Conservation (phyloP, 768 basidiomycete genomes). For the Lactifluus piperatus region DNA sequence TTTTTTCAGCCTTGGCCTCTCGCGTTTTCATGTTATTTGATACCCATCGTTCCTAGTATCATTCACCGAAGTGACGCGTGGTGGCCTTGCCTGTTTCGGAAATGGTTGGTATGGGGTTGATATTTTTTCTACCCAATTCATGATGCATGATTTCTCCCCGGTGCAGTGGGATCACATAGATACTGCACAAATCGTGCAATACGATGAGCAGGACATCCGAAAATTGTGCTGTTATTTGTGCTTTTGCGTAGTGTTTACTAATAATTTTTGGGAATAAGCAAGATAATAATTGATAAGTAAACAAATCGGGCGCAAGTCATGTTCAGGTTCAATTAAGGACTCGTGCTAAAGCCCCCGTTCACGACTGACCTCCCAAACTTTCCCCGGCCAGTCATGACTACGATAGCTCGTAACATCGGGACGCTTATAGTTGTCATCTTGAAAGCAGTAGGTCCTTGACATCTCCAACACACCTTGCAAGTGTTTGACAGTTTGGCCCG, state of each 20-base stretch:
- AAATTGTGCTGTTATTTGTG: no score
- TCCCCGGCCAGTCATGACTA: constrained; percentile 3
- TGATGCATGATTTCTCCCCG: no score
- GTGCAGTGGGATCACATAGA: no score
- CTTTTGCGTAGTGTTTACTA: neutral
- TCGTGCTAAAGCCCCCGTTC: neutral
- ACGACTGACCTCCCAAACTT: neutral
- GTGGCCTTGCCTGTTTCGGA: no score
- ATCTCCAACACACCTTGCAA: neutral
- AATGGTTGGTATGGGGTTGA: no score
- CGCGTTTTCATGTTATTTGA: constrained; percentile 21
- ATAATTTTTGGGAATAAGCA: neutral
- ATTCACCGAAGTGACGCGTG: neutral
- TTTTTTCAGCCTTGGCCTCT: constrained; percentile 48
- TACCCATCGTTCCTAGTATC: neutral
- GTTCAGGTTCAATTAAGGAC: no score
- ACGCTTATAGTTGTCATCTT: constrained; percentile 90
- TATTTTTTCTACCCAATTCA: no score
- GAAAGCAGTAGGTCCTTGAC: constrained; percentile 66
- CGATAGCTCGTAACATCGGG: constrained; percentile 68
- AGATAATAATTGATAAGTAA: no score
- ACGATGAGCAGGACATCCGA: no score
- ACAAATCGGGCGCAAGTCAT: neutral
- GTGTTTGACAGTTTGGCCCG: neutral
- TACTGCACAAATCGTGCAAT: no score